phyloP scores from a whole-genome alignment of 768 basidiomycete species.

The Fistulinella prunicolor region DNA sequence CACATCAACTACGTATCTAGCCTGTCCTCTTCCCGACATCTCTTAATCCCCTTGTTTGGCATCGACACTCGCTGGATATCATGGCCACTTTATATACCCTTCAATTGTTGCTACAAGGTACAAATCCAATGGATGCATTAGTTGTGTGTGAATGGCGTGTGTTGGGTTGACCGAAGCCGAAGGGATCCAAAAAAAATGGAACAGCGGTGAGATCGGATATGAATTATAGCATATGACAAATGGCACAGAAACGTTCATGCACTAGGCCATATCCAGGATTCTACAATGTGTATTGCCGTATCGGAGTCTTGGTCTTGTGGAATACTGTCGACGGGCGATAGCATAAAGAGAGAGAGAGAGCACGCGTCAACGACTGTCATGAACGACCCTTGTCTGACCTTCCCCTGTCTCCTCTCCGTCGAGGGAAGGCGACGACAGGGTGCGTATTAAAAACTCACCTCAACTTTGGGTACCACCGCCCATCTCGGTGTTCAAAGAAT shows the following conservation, averaged over 20 bases:
- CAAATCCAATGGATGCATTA: constrained; percentile 38
- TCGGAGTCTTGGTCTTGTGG: constrained; percentile 56
- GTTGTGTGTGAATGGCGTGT: constrained; percentile 26
- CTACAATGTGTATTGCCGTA: constrained; percentile 61
- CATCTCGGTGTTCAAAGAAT: constrained; percentile 77
- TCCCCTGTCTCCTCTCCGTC: too few relatives aligned
- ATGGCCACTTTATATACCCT: constrained; percentile 34
- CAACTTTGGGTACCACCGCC: constrained; percentile 82
- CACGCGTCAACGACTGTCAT: too few relatives aligned
- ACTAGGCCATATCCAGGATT: constrained; percentile 73
- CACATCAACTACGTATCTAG: constrained; percentile 4
- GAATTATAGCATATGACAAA: constrained; percentile 11
- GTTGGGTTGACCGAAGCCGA: constrained; percentile 14
- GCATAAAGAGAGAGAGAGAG: not conserved
- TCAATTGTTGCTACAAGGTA: constrained; percentile 40
- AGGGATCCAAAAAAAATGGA: constrained; percentile 1
- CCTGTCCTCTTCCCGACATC: not conserved
- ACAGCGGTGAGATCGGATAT: constrained; percentile 16
- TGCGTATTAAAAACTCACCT: constrained; percentile 54
- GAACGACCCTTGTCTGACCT: not conserved
- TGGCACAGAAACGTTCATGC: constrained; percentile 9
- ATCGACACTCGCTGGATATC: constrained; percentile 17
- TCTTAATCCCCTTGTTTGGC: constrained; percentile 14
- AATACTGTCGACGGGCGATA: constrained; percentile 42
- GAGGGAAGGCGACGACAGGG: not conserved